phyloP scores from a whole-genome alignment of 2,329 filamentous ascomycete genomes.

The Cytospora piceicola region DNA sequence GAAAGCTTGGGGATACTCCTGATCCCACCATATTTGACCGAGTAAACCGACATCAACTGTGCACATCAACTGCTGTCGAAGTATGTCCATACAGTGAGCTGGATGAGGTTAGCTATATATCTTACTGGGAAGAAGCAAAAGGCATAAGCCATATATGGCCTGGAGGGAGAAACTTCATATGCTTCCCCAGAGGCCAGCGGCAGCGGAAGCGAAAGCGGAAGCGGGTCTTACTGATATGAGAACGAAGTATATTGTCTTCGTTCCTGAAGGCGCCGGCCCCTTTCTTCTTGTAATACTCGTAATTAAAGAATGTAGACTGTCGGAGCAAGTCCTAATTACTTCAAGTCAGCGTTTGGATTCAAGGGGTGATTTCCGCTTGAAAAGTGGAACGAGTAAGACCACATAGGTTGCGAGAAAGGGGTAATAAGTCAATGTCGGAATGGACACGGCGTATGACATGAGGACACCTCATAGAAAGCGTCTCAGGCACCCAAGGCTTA shows the following conservation, averaged over 20 bases:
- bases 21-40: conserved; percentile 57
- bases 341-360: not conserved
- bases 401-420: too few species aligned
- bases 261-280: conserved; percentile 7
- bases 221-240: conserved; percentile 52
- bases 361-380: not conserved
- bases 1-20: conserved; percentile 46
- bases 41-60: conserved; percentile 55
- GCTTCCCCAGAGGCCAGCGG: not conserved
- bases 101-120: conserved; percentile 32
- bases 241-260: conserved; percentile 31
- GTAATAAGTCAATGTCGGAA: not conserved
- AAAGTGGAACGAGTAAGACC: not conserved
- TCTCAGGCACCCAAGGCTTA: not conserved
- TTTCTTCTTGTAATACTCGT: conserved; percentile 9
- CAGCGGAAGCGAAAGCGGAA: not conserved
- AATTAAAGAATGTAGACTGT: conserved; percentile 38
- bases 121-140: not conserved
- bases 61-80: conserved; percentile 61
- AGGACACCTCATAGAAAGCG: not conserved
- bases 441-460: not conserved
- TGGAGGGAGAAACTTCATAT: not conserved
- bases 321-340: conserved; percentile 53
- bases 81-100: conserved; percentile 59
- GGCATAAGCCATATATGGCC: not conserved